Conservation (phyloP, 2,329 filamentous ascomycete species). For the Phaeomoniella chlamydospora region DNA sequence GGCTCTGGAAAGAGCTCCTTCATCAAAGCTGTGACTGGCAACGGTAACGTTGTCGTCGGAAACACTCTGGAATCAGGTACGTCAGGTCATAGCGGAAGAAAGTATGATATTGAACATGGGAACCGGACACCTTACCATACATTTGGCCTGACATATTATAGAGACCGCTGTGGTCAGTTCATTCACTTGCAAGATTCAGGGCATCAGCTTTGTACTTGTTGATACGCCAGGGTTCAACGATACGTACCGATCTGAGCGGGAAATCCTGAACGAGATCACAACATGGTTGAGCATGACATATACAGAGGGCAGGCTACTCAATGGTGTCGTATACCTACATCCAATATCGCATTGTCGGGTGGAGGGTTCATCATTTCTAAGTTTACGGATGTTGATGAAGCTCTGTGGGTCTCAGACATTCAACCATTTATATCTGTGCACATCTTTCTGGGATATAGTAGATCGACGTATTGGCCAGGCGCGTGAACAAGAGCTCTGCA, state of each 20-base stretch:
- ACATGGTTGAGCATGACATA: slow-evolving; percentile 3
- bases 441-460: slow-evolving; percentile 5
- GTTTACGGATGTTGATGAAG: slow-evolving; percentile 5
- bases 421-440: slow-evolving; percentile 3
- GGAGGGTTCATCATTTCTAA: slow-evolving; percentile 4
- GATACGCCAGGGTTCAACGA: slow-evolving; percentile 9
- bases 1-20: slow-evolving; percentile 4
- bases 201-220: slow-evolving; percentile 3
- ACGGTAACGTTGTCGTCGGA: slow-evolving; percentile 2
- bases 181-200: slow-evolving; percentile 1
- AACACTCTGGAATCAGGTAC: slow-evolving; percentile 3
- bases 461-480: background rate
- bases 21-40: slow-evolving; percentile 1
- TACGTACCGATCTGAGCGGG: slow-evolving; percentile 3
- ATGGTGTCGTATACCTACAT: slow-evolving; percentile 1
- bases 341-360: slow-evolving; percentile 6
- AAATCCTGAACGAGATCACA: slow-evolving; percentile 5
- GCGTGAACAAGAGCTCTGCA: slow-evolving; percentile 6
- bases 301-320: slow-evolving; percentile 2
- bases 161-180: slow-evolving; percentile 1
- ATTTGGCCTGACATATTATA: too few relatives aligned
- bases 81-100: slow-evolving; percentile 1
- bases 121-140: background rate
- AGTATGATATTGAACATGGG: too few relatives aligned
- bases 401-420: slow-evolving; percentile 3